phyloP scores from a whole-genome alignment of 2,329 filamentous ascomycete genomes.

The Cladobotryum mycophilum region DNA sequence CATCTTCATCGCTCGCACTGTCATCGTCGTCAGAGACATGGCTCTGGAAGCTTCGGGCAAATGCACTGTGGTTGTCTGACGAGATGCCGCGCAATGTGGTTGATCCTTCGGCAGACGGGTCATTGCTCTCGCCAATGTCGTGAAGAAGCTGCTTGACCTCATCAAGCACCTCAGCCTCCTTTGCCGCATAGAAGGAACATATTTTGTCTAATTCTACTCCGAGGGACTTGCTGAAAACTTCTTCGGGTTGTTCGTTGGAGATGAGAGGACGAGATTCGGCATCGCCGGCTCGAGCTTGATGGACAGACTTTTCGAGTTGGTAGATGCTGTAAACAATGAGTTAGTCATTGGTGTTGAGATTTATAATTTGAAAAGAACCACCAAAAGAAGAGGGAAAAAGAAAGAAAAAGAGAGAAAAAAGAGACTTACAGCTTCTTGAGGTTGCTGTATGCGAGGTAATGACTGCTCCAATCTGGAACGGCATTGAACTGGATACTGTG shows the following conservation, averaged over 20 bases:
- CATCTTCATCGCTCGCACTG: constrained; percentile 58
- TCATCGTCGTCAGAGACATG: constrained; percentile 42
- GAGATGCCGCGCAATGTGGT: constrained; percentile 30
- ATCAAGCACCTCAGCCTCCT: constrained; percentile 79
- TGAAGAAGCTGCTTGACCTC: constrained; percentile 72
- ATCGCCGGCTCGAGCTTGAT: constrained; percentile 60
- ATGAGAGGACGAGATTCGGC: constrained; percentile 82
- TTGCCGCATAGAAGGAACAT: constrained; percentile 79
- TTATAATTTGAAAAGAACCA: no score
- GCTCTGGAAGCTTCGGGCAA: constrained; percentile 34
- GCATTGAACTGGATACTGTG: constrained; percentile 99
- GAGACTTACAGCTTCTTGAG: constrained; percentile 85
- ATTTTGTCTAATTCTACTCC: constrained; percentile 93
- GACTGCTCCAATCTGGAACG: constrained; percentile 97
- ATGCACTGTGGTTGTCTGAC: constrained; percentile 20
- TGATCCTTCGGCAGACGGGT: constrained; percentile 44
- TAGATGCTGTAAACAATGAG: constrained; percentile 64
- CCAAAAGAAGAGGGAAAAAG: no score
- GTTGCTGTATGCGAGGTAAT: constrained; percentile 98
- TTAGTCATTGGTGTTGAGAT: not conserved
- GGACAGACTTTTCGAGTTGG: constrained; percentile 78
- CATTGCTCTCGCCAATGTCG: constrained; percentile 57
- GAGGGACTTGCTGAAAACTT: constrained; percentile 72
- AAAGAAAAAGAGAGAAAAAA: no score
- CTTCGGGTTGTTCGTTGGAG: constrained; percentile 65